These are phyloP conservation scores for Jacaranda copaia DNA, from an alignment of 257 asterid species.

Conservation along the genomic window DNA sequence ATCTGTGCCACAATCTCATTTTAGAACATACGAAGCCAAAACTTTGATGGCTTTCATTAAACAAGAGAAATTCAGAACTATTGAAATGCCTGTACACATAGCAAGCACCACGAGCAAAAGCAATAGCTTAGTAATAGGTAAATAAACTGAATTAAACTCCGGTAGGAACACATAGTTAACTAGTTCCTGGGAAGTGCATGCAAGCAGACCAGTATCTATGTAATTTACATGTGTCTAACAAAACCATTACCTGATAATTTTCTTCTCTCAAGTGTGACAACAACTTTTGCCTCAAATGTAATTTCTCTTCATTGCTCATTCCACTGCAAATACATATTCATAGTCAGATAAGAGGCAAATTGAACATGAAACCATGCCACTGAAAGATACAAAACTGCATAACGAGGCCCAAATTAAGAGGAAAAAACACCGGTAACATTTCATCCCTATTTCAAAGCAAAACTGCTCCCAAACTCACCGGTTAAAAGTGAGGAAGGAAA, in stretches of 20 bases:
- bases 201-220: conserved; percentile 18
- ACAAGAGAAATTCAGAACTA: conserved; percentile 2
- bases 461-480: conserved; percentile 15
- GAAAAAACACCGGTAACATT: conserved; percentile 5
- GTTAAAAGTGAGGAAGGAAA: background rate
- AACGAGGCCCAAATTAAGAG: background rate
- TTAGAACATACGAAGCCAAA: conserved; percentile 17
- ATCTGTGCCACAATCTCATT: conserved; percentile 62
- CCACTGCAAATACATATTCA: conserved; percentile 64
- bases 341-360: conserved; percentile 38
- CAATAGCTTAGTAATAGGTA: conserved; percentile 21
- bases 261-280: conserved; percentile 90
- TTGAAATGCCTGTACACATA: conserved; percentile 14
- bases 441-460: conserved; percentile 21
- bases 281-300: conserved; percentile 81
- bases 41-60: background rate
- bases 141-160: conserved; percentile 12
- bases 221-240: conserved; percentile 23
- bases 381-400: background rate
- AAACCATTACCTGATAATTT: conserved; percentile 72
- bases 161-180: conserved; percentile 26
- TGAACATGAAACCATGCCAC: background rate
- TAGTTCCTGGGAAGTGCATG: conserved; percentile 30
- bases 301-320: conserved; percentile 84
- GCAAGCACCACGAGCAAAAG: conserved; percentile 29